Base-by-base conservation (phyloP, 768 basidiomycete species). In the Suillus variegatus region DNA sequence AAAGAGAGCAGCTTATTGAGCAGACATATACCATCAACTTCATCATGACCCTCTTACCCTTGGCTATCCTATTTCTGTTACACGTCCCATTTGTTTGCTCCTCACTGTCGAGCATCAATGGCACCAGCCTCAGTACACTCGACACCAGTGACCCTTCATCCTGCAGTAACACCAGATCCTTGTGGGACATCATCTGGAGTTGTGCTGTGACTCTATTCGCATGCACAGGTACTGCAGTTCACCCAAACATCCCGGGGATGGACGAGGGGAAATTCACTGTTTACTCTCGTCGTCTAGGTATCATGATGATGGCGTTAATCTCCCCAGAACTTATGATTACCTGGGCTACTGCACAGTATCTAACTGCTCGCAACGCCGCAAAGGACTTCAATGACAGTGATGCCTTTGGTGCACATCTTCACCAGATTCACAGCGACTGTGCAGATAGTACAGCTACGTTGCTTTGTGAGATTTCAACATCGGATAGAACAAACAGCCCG, bases 161-260 rank as follows among this genome's bases (percentile, higher is more conserved):
- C 28, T 0, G n/a, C 52, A 35, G 8, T 20, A 6, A 44, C 46
- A 28, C 10, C 38, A 64, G 63, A 79, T 80, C 65, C 78, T 81
- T 77, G 66, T 70, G 64, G 64, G 54, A 68, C 47, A 76, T 78
- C 41, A 61, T 76, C 2, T 73, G 70, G 70, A 72, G 70, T 47
- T 78, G 75, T 40, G 35, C 75, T 20, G 61, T 68, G 22, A 75
- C 76, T 2, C 65, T 76, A 2, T 72, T 78, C n/a, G 64, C 69
- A 3, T 78, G 77, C 64, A 71, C 70, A 20, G 78, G 75, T 75
- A 70, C 68, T n/a, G 65, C 73, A 8, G 60, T 75, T 10, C 77
- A 78, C 40, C 75, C 74, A 20, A 76, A 78, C 65, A 70, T 78
- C 18, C 74, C 77, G 6, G 52, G 35, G 32, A 64, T 65, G 6